These are phyloP conservation scores for Erythrophleum fordii DNA, from an alignment of 306 rosid genomes.

Conservation along the genomic window DNA sequence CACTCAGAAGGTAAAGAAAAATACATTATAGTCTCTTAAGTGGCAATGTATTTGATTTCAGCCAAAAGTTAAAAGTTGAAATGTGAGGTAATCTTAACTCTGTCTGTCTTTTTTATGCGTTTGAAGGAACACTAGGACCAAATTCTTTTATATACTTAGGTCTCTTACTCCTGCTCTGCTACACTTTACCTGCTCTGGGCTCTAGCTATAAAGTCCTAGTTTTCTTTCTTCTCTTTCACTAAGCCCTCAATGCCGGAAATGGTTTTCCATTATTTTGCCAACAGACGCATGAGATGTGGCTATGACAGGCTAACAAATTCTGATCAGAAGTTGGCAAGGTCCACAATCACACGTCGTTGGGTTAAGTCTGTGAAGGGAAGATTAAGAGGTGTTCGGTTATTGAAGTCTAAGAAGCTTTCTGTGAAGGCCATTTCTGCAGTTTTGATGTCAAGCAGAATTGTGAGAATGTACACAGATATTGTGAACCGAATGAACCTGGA, in stretches of 20 bases:
- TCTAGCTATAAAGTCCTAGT: background rate
- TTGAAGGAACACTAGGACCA: slow-evolving; percentile 23
- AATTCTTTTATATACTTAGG: background rate
- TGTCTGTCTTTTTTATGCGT: background rate
- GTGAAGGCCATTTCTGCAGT: slow-evolving; percentile 55
- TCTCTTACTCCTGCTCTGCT: background rate
- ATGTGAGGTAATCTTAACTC: slow-evolving; percentile 13
- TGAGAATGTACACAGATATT: slow-evolving; percentile 56
- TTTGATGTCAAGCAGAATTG: slow-evolving; percentile 51
- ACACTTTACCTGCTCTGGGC: too few species aligned
- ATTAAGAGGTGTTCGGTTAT: slow-evolving; percentile 58
- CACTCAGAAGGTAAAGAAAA: background rate
- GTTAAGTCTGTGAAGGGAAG: slow-evolving; percentile 63
- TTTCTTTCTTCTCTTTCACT: background rate
- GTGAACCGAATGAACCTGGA: slow-evolving; percentile 57
- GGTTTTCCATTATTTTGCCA: slow-evolving; percentile 51
- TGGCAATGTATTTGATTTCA: background rate
- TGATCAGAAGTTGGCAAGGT: slow-evolving; percentile 46
- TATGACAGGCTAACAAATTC: slow-evolving; percentile 56
- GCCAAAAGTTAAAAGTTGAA: background rate
- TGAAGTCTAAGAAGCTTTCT: slow-evolving; percentile 57
- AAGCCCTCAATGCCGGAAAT: slow-evolving; percentile 20
- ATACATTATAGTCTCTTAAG: background rate
- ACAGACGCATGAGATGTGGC: slow-evolving; percentile 48
- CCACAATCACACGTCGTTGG: slow-evolving; percentile 53